Conservation (phyloP, 2,329 filamentous ascomycete species). For the Xylariaceae sp. region DNA sequence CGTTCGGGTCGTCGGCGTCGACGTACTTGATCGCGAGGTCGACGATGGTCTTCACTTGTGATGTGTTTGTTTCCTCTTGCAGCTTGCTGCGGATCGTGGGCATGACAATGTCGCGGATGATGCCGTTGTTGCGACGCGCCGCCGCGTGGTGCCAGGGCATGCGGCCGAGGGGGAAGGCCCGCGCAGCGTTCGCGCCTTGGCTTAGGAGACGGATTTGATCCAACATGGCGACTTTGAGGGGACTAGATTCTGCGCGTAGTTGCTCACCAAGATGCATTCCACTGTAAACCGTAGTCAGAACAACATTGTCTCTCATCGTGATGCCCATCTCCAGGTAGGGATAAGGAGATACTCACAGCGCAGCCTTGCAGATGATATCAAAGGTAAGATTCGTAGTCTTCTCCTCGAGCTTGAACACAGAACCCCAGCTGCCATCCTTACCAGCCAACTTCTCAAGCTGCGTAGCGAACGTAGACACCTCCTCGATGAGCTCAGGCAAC, state of each 20-base stretch:
- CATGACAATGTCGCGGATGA: slow-evolving; percentile 24
- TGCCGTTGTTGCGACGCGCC: slow-evolving; percentile 25
- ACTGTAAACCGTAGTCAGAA: slow-evolving; percentile 15
- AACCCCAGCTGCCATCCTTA: slow-evolving; percentile 27
- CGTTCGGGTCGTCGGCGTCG: slow-evolving; percentile 23
- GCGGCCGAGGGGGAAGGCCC: slow-evolving; percentile 16
- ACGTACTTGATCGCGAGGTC: slow-evolving; percentile 27
- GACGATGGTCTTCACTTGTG: slow-evolving; percentile 26
- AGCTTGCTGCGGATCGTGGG: slow-evolving; percentile 26
- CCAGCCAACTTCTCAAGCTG: slow-evolving; percentile 29
- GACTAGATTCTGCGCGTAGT: slow-evolving; percentile 17
- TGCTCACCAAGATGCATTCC: slow-evolving; percentile 28
- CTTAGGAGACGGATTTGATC: slow-evolving; percentile 23
- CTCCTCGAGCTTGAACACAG: slow-evolving; percentile 33
- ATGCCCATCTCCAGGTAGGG: too few relatives aligned
- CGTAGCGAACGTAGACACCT: slow-evolving; percentile 34
- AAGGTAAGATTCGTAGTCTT: slow-evolving; percentile 37
- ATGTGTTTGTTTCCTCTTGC: slow-evolving; percentile 11
- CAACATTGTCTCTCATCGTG: too few relatives aligned
- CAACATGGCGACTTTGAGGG: slow-evolving; percentile 24
- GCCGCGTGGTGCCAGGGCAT: slow-evolving; percentile 24
- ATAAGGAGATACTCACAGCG: slow-evolving; percentile 28
- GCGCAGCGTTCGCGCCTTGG: slow-evolving; percentile 16
- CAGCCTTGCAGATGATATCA: slow-evolving; percentile 37
- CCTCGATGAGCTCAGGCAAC: slow-evolving; percentile 36